Conservation (phyloP, 2,329 filamentous ascomycete species). For the Nemania sp. region DNA sequence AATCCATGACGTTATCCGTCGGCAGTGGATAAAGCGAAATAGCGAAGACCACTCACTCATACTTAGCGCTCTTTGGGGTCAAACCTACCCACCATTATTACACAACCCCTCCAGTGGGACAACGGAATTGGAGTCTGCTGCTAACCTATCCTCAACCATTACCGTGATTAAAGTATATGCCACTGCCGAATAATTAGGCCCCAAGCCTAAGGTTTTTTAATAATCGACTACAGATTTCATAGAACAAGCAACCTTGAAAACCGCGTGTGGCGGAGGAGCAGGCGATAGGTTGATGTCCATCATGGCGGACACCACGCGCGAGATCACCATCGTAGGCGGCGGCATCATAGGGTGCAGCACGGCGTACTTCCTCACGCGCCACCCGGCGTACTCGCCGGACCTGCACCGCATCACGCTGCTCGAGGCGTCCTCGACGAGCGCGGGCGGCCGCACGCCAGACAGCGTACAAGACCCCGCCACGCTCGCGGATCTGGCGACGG, state of each 20-base stretch:
- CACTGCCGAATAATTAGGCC: too few relatives aligned
- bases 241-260: too few relatives aligned
- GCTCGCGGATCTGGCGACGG: constrained; percentile 36
- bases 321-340: constrained; percentile 58
- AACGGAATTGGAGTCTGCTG: too few relatives aligned
- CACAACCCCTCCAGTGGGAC: too few relatives aligned
- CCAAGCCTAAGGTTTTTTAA: too few relatives aligned
- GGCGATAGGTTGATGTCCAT: neutral
- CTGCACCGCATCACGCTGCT: constrained; percentile 72
- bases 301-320: constrained; percentile 21
- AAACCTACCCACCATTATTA: too few relatives aligned
- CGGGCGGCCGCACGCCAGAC: constrained; percentile 42
- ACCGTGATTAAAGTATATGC: too few relatives aligned
- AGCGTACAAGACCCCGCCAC: constrained; percentile 41
- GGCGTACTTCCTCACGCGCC: constrained; percentile 74
- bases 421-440: constrained; percentile 62
- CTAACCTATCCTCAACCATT: too few relatives aligned
- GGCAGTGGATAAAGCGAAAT: neutral
- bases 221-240: too few relatives aligned
- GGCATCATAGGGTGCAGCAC: constrained; percentile 78
- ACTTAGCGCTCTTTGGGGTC: too few relatives aligned
- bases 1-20: too few relatives aligned
- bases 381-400: constrained; percentile 67
- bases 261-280: neutral
- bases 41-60: neutral